Evolutionary conservation across 1,139 yeast species (phyloP).

Genomic region (Saccharomyces hybrid): DNA sequence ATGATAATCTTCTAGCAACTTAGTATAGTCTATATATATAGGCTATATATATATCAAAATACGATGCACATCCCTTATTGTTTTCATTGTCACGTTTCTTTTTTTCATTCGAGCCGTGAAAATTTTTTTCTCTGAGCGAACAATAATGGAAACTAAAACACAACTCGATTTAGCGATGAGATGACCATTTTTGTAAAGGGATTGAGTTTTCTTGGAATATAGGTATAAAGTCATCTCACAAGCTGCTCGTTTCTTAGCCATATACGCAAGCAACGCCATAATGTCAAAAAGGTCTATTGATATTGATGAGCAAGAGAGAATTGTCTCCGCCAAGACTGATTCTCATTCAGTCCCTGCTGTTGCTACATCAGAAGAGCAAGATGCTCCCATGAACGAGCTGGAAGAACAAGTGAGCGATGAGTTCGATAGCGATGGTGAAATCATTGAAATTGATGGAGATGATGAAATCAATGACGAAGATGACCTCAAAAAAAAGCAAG

Average conservation of each 20-base stretch:
- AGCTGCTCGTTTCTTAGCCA: too few species aligned
- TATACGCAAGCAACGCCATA: too few species aligned
- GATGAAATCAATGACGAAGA: slow-evolving; percentile 46
- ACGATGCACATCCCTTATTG: too few species aligned
- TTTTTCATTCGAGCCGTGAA: background rate
- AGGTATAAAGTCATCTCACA: too few species aligned
- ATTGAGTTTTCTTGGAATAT: background rate
- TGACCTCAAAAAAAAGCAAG: slow-evolving; percentile 23
- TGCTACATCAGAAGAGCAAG: slow-evolving; percentile 33
- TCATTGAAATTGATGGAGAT: slow-evolving; percentile 68
- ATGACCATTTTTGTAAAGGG: background rate
- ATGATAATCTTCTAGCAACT: too few species aligned
- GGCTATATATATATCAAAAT: too few species aligned
- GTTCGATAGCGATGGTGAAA: slow-evolving; percentile 87
- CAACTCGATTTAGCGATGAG: background rate
- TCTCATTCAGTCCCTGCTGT: slow-evolving; percentile 32
- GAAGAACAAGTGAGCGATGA: slow-evolving; percentile 96
- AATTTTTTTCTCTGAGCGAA: slow-evolving; percentile 4
- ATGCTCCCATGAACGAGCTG: slow-evolving; percentile 76
- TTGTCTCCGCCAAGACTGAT: slow-evolving; percentile 34
- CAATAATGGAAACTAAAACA: background rate
- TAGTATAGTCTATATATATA: too few species aligned
- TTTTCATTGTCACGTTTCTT: background rate
- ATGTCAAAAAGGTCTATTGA: slow-evolving; percentile 64
- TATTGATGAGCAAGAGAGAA: slow-evolving; percentile 33